A percentile compares a stretch with the other conserved stretches of the same genome.
Evolutionary conservation across 2,329 filamentous ascomycete species (phyloP).

Genomic region (Ophiosphaerella narmari): DNA sequence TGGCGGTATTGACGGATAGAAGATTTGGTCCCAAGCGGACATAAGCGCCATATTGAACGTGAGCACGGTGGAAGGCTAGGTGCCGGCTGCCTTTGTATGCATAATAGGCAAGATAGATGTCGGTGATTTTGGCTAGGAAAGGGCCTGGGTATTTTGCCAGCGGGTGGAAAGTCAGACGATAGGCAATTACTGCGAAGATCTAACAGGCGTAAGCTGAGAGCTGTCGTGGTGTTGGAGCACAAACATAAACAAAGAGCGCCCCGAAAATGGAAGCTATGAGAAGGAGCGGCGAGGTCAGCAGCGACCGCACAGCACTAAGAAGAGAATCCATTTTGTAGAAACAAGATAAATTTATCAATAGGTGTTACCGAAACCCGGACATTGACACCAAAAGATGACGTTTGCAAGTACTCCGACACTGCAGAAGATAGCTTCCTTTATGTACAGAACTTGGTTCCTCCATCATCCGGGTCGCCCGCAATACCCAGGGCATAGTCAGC

Average conservation of each 20-base stretch:
- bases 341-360: neutral
- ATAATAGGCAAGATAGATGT: slow-evolving; percentile 60
- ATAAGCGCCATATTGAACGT: slow-evolving; percentile 70
- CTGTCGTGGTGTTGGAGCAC: neutral
- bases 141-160: slow-evolving; percentile 51
- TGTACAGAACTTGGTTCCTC: slow-evolving; percentile 22
- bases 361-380: slow-evolving; percentile 4
- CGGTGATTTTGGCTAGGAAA: slow-evolving; percentile 44
- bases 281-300: slow-evolving; percentile 32
- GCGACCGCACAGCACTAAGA: slow-evolving; percentile 11
- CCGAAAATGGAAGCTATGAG: slow-evolving; percentile 32
- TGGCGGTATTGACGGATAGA: slow-evolving; percentile 75
- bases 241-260: slow-evolving; percentile 30
- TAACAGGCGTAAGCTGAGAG: slow-evolving; percentile 15
- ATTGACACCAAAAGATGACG: slow-evolving; percentile 9
- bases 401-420: neutral
- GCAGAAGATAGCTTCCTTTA: slow-evolving; percentile 11
- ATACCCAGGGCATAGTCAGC: slow-evolving; percentile 19
- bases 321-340: slow-evolving; percentile 27
- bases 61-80: slow-evolving; percentile 71
- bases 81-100: slow-evolving; percentile 76
- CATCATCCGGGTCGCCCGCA: slow-evolving; percentile 35
- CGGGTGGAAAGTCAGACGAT: slow-evolving; percentile 50
- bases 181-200: slow-evolving; percentile 37
- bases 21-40: slow-evolving; percentile 81